Evolutionary conservation across 441 rosid species (phyloP).

Genomic region (Erysimum cheiri): DNA sequence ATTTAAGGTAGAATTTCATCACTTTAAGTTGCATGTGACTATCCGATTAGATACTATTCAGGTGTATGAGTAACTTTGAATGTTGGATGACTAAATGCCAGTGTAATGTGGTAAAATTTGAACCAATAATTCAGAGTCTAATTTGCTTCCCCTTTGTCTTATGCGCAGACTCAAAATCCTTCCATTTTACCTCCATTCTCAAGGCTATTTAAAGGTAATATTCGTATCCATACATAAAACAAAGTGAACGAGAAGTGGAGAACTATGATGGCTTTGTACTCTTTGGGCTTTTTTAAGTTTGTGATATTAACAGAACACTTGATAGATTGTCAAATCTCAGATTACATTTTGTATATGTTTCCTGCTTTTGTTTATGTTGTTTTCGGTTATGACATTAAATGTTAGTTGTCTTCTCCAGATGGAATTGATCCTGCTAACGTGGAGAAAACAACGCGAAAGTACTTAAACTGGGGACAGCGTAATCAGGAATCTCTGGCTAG

Average conservation of each 20-base stretch:
- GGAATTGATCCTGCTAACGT: slow-evolving; percentile 54
- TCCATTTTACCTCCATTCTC: slow-evolving; percentile 68
- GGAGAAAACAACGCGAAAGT: slow-evolving; percentile 41
- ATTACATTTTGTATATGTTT: not conserved
- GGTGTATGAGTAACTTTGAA: not conserved
- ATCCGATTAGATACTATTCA: not conserved
- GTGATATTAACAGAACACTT: not conserved
- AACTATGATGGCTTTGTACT: not conserved
- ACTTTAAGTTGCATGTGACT: slow-evolving; percentile 5
- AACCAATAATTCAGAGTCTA: not conserved
- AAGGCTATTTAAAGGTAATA: slow-evolving; percentile 53
- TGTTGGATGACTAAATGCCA: not conserved
- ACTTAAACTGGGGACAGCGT: slow-evolving; percentile 53
- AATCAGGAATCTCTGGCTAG: slow-evolving; percentile 55
- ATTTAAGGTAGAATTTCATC: slow-evolving; percentile 1
- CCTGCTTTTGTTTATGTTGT: not conserved
- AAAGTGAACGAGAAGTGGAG: not conserved
- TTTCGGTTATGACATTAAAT: not conserved
- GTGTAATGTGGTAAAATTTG: not conserved
- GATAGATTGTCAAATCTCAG: not conserved
- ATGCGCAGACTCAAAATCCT: slow-evolving; percentile 58
- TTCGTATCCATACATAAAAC: not conserved
- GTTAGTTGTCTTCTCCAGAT: slow-evolving; percentile 42
- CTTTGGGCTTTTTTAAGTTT: not conserved
- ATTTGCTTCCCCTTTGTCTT: slow-evolving; percentile 28